Base-by-base conservation (phyloP, 345 rosid species). In the Hevea brasiliensis region DNA sequence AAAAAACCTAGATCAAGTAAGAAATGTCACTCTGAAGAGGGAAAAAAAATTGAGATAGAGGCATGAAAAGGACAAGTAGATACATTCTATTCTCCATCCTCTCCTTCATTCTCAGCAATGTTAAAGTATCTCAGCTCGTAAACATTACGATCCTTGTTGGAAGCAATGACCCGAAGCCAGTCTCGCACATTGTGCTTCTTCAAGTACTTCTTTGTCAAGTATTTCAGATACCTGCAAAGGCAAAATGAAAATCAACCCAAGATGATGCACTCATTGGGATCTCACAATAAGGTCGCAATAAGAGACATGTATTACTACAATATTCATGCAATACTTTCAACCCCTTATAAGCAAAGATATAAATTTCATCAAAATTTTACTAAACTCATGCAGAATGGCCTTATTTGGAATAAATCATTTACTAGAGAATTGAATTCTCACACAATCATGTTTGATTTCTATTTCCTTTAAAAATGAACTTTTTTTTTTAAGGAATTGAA, bases 111-210 rank as follows among this genome's bases (percentile, higher is more conserved):
- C 77, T 92, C 94, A 3, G 96, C 98, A 75, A 93, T 93, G 86
- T 93, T 90, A 82, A 93, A 93, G 91, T 93, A 93, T 84, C 98
- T 84, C 71, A 93, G 80, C 79, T 93, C 98, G 55, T 93, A 93
- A 61, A 91, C 84, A 27, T 84, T 84, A 58, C 94, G 90, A 67
- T 93, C 97, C 83, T 93, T 89, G 90, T 91, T 90, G 2, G 96
- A 85, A 3, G 98, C 87, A 68, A 93, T 90, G 68, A 90, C 97
- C 0, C 98, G 87, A 50, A 93, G 98, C 98, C 98, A 93, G 71
- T 93, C 98, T 56, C 98, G 73, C 41, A 93, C 98, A 37, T 91
- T 93, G 80, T 93, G 98, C 77, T 93, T 93, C 90, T 93, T 93
- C 80, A 93, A 65, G 80, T 89, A 91, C 80, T 89, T 93, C 91